Conservation (phyloP, 331 rosid genomes). For the Quercus tomentella region DNA sequence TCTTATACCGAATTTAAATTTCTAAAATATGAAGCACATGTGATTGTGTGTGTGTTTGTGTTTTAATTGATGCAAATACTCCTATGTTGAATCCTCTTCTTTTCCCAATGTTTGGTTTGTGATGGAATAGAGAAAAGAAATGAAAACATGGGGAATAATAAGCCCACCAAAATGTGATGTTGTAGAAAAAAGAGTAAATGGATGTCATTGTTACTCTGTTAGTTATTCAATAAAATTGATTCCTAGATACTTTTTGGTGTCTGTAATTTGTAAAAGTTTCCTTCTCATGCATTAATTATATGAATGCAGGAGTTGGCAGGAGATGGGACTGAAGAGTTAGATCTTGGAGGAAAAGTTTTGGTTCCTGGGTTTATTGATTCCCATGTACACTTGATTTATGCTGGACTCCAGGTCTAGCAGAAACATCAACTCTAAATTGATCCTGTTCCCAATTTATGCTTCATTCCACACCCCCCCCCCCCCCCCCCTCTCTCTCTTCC, state of each 20-base stretch:
- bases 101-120: too few species aligned
- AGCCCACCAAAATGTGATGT: too few species aligned
- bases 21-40: too few species aligned
- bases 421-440: neutral
- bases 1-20: neutral
- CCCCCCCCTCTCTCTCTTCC: too few species aligned
- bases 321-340: constrained; percentile 48
- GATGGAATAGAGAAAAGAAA: too few species aligned
- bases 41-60: too few species aligned
- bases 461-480: neutral
- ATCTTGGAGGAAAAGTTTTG: constrained; percentile 66
- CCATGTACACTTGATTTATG: constrained; percentile 59
- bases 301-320: constrained; percentile 58
- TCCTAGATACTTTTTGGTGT: neutral
- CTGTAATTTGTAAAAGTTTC: neutral
- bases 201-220: too few species aligned
- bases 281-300: neutral
- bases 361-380: constrained; percentile 88
- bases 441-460: neutral
- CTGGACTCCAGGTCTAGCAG: constrained; percentile 64
- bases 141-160: too few species aligned
- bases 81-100: too few species aligned
- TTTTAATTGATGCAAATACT: too few species aligned
- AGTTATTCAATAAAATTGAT: neutral
- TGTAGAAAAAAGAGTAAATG: too few species aligned